phyloP scores from a whole-genome alignment of 148 eudicot species.

The Fallopia convolvulus region DNA sequence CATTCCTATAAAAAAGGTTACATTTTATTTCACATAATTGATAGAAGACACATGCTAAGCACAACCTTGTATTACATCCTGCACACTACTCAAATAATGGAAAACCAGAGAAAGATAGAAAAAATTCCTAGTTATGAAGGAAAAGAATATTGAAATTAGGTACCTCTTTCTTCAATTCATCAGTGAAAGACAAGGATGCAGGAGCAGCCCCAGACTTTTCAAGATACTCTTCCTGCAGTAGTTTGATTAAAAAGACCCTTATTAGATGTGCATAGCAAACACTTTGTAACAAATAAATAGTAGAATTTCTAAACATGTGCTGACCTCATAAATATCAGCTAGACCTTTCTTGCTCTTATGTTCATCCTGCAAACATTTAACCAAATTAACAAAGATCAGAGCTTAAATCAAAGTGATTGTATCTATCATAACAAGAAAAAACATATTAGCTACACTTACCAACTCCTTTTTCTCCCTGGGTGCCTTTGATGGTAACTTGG shows the following conservation, averaged over 20 bases:
- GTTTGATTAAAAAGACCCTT: not conserved
- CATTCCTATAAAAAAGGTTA: not conserved
- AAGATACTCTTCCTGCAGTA: conserved; percentile 82
- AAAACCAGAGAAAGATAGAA: not conserved
- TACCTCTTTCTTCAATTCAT: conserved; percentile 88
- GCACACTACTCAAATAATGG: not conserved
- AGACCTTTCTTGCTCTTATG: conserved; percentile 93
- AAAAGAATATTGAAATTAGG: not conserved
- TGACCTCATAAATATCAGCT: conserved; percentile 86
- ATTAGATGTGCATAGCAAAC: not conserved
- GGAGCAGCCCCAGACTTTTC: conserved; percentile 80
- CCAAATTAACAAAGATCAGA: conserved; percentile 11
- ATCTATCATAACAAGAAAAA: not conserved
- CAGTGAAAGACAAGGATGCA: conserved; percentile 52
- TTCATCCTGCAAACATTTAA: conserved; percentile 59
- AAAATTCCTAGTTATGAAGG: not conserved
- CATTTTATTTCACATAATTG: not conserved
- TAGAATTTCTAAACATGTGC: conserved; percentile 1
- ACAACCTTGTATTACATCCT: not conserved
- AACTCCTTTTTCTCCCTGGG: conserved; percentile 68
- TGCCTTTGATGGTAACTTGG: conserved; percentile 51
- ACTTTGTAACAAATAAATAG: no score
- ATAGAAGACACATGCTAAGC: not conserved
- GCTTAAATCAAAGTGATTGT: not conserved
- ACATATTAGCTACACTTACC: conserved; percentile 31